phyloP scores from a whole-genome alignment of 257 asterid genomes.

The Cruciata laevipes region DNA sequence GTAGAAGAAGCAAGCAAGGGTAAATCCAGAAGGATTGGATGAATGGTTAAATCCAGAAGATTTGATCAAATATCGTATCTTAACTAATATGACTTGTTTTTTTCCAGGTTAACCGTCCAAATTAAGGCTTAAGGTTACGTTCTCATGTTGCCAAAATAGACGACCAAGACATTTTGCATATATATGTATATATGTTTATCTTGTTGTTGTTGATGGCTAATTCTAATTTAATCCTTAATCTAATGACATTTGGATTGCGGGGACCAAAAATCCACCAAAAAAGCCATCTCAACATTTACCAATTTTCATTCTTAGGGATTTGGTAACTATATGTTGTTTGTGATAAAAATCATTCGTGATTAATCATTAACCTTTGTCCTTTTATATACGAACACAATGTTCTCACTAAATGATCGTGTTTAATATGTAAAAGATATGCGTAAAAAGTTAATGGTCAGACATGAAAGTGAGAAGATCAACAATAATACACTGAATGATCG shows the following conservation, averaged over 20 bases:
- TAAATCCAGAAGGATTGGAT: neutral
- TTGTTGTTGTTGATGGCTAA: too few species aligned
- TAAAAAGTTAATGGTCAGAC: too few species aligned
- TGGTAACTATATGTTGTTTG: neutral
- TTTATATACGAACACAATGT: too few species aligned
- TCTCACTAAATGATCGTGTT: too few species aligned
- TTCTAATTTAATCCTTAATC: neutral
- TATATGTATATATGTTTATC: too few species aligned
- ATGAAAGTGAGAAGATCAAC: too few species aligned
- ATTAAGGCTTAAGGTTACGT: slow-evolving; percentile 11
- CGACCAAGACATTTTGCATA: neutral
- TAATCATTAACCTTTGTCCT: too few species aligned
- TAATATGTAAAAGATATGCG: too few species aligned
- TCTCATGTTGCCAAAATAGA: slow-evolving; percentile 8
- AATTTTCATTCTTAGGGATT: neutral
- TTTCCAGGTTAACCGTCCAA: slow-evolving; percentile 3
- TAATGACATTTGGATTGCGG: neutral
- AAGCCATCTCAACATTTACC: neutral
- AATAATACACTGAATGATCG: too few species aligned
- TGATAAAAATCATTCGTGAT: too few species aligned
- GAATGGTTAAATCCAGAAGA: neutral
- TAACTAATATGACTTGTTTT: neutral
- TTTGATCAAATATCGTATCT: slow-evolving; percentile 11
- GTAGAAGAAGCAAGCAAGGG: neutral
- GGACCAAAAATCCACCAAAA: neutral